Evolutionary conservation across 805 yeast species (phyloP), one percentile per base, ranked within the genome.

Genomic region (Saccharomycopsis vini): DNA sequence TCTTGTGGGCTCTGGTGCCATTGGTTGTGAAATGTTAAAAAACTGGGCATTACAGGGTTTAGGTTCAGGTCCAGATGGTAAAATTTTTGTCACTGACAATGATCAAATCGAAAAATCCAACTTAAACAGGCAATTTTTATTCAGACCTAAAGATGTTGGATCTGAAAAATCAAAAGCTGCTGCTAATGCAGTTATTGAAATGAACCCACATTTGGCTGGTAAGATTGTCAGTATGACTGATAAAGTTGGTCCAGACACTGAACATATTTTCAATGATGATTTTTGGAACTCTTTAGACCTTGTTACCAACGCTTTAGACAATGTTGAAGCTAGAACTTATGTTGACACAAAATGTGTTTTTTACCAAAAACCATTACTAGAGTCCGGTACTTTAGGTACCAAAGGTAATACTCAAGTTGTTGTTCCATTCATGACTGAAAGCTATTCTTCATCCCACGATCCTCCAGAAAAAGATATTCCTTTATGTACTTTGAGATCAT

Each of bases 381-480:
- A 92, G 68, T 83, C 95, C 9, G 99, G 99, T 49, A 92, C 99
- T 33, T 73, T 92, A 55, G 99, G 99, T 53, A 90, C 98, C 18
- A 92, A 92, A 67, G 97, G 98, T 63, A 92, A 92, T 62, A 90
- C 95, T 18, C 99, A 92, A 69, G 97, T 92, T 36, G 81, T 92
- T 42, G 79, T 89, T 57, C 99, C 99, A 53, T 75, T 78, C 59
- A 64, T 92, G 59, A 92, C 99, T 2, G 99, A 92, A 66, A 84
- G 95, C 4, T 92, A 92, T 64, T 85, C 97, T 3, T 84, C 96
- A 2, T 85, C 95, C 10, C 94, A 87, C 62, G 99, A 92, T 65
- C 98, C 99, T 36, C 99, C 99, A 31, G 99, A 92, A 69, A 88
- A 88, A 65, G 79, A 95, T 3, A 89, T 92, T 58, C 99, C 99